These are phyloP conservation scores for Spergularia marina DNA, from an alignment of 148 eudicot species.

Conservation along the genomic window DNA sequence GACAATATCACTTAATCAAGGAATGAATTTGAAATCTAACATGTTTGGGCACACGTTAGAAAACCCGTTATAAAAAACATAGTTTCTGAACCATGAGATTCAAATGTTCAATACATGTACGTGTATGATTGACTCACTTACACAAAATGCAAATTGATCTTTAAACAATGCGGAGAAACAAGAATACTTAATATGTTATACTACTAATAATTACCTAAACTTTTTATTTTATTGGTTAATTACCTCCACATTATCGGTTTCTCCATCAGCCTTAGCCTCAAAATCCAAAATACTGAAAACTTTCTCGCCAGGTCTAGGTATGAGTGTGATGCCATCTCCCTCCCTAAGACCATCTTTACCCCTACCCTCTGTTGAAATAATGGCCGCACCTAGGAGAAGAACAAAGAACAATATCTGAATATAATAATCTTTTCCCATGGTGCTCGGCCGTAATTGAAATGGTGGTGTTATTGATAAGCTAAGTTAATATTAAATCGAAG, in stretches of 20 bases:
- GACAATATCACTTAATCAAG: too few species aligned
- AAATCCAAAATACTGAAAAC: slow-evolving; percentile 39
- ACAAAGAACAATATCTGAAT: not conserved
- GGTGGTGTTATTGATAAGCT: not conserved
- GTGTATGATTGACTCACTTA: too few species aligned
- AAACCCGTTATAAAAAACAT: too few species aligned
- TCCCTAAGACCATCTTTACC: slow-evolving; percentile 24
- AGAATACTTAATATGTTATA: too few species aligned
- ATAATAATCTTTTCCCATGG: slow-evolving; percentile 16
- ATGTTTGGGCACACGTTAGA: too few species aligned
- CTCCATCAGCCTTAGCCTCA: slow-evolving; percentile 45
- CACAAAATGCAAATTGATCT: not conserved
- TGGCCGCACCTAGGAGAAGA: slow-evolving; percentile 17
- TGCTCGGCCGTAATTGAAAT: not conserved
- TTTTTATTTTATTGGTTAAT: not conserved
- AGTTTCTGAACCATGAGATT: too few species aligned
- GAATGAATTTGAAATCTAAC: too few species aligned
- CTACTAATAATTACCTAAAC: too few species aligned
- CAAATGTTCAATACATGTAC: too few species aligned
- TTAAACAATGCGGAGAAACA: not conserved
- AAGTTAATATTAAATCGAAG: not conserved
- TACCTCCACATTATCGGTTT: slow-evolving; percentile 37
- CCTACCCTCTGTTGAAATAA: slow-evolving; percentile 15
- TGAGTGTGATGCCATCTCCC: slow-evolving; percentile 29
- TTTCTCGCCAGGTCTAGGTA: slow-evolving; percentile 33